Evolutionary conservation across 257 asterid species (phyloP), one percentile per base, ranked within the genome.

Genomic region (Przewalskia tangutica): DNA sequence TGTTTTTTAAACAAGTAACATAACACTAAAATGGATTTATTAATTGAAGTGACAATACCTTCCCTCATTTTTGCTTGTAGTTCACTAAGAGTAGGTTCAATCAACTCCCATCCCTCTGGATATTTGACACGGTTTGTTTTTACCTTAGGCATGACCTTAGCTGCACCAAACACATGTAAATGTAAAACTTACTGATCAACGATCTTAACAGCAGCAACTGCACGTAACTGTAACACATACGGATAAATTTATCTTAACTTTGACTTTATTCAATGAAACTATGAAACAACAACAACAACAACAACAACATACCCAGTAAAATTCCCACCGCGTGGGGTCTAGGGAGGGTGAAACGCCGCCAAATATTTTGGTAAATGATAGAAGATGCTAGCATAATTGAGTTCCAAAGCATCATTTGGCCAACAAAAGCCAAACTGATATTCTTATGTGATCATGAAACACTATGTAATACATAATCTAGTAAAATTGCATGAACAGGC

Each of bases 41-140:
- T 54, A 51, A 1, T 63, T 36, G 65, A 34, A 34, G 32, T 54
- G 68, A 17, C 16, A 40, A 78, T 76, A 93, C 98, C 97, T 92
- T 94, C 98, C 86, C 98, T 91, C 98, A 94, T 94, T 85, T 92
- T 93, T 16, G 94, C 97, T 87, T 93, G 97, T 9, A 94, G 89
- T 70, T 94, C 98, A 81, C 70, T 88, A 23, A 94, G 93, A 20
- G 97, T 94, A 36, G 98, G 98, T 82, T 94, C 98, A 82, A 94
- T 93, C 87, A 94, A 84, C 84, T 94, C 97, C 98, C 98, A 94
- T 14, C 98, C 98, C 82, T 91, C 94, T 7, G 97, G 98, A 81
- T 89, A 91, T 77, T 89, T 90, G 70, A 92, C 93, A 63, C 97
- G 88, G 89, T 88, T 94, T 9, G 98, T 94, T 91, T 90, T 90